Conservation (phyloP, 306 rosid species). For the Echinosophora koreensis region DNA sequence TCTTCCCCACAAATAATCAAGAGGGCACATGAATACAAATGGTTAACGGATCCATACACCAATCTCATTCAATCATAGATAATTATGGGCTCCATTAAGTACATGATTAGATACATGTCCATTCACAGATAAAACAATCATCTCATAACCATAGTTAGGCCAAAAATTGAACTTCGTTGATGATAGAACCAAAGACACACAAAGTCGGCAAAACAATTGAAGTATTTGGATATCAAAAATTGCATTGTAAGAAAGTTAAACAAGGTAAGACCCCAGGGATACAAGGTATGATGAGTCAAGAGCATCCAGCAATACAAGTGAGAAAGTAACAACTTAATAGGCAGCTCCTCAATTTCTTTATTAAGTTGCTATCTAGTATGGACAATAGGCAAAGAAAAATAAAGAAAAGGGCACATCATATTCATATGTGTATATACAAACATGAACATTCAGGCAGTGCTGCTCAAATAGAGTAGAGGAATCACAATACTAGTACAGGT, state of each 20-base stretch:
- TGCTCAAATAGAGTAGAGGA: constrained; percentile 48
- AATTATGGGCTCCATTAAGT: constrained; percentile 22
- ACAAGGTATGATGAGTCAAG: not conserved
- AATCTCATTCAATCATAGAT: constrained; percentile 32
- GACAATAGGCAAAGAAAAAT: constrained; percentile 53
- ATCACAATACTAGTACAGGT: constrained; percentile 68
- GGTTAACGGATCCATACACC: constrained; percentile 29
- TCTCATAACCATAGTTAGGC: not conserved
- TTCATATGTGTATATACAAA: constrained; percentile 62
- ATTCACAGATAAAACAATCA: constrained; percentile 16
- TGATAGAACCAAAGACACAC: constrained; percentile 6
- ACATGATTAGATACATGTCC: constrained; percentile 38
- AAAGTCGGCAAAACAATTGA: not conserved
- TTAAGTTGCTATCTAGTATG: constrained; percentile 52
- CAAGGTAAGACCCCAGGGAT: not conserved
- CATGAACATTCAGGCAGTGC: constrained; percentile 52
- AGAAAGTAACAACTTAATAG: constrained; percentile 30
- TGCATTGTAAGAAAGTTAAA: constrained; percentile 25
- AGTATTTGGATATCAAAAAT: constrained; percentile 26
- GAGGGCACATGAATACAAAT: constrained; percentile 30
- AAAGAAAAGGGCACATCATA: constrained; percentile 56
- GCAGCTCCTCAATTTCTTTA: constrained; percentile 48
- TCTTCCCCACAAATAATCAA: constrained; percentile 32
- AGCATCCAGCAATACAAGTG: constrained; percentile 44
- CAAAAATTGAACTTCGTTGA: constrained; percentile 2